Evolutionary conservation across 202 grass and related monocot genomes (phyloP).

Genomic region (Setaria italica): DNA sequence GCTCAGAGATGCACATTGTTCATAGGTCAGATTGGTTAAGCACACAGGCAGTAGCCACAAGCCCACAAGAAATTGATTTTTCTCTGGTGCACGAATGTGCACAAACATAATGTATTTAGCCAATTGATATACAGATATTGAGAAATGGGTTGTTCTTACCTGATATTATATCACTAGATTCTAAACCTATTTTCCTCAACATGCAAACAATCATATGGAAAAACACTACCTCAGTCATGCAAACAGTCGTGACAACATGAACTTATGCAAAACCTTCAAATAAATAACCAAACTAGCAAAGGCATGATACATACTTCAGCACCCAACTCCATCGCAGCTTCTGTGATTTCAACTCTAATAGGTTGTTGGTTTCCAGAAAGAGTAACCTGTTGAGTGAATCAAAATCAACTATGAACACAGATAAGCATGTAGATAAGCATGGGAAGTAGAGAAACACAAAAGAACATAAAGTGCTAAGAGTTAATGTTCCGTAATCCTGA

Average conservation of each 20-base stretch:
- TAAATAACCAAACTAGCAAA: conserved; percentile 42
- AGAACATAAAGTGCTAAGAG: background rate
- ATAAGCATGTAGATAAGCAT: conserved; percentile 12
- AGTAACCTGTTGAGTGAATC: conserved; percentile 63
- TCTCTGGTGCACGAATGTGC: background rate
- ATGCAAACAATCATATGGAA: conserved; percentile 17
- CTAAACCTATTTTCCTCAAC: background rate
- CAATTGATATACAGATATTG: background rate
- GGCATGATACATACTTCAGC: conserved; percentile 70
- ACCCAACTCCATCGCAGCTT: conserved; percentile 91
- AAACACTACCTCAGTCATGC: background rate
- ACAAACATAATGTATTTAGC: conserved; percentile 20
- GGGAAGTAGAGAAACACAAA: conserved; percentile 21
- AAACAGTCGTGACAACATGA: conserved; percentile 22
- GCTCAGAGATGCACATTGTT: background rate
- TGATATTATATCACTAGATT: background rate
- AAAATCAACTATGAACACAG: conserved; percentile 13
- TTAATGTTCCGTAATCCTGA: background rate
- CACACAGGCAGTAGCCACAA: too few species aligned
- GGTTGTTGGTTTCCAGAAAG: conserved; percentile 99
- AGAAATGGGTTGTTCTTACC: background rate
- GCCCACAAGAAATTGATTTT: conserved; percentile 1
- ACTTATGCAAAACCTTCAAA: conserved; percentile 14
- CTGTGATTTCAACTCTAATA: conserved; percentile 92
- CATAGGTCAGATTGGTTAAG: background rate